These are phyloP conservation scores for Diaporthe sp. DNA, from an alignment of 2,329 filamentous ascomycete species.

Conservation along the genomic window DNA sequence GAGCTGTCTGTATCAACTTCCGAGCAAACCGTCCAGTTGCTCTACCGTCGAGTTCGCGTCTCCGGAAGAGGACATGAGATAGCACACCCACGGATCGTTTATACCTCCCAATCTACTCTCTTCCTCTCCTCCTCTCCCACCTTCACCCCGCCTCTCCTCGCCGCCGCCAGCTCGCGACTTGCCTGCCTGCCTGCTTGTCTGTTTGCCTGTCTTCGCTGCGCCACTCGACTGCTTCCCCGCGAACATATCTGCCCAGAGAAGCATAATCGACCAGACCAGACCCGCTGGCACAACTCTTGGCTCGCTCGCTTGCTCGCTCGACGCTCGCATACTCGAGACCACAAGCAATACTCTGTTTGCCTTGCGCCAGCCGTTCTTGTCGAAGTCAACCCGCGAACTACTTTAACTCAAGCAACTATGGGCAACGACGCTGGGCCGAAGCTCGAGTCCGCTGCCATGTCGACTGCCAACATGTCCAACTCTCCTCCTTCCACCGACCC, in stretches of 20 bases:
- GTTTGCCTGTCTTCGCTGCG: slow-evolving; percentile 1
- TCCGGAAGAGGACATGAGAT: slow-evolving; percentile 29
- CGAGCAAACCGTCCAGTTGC: background rate
- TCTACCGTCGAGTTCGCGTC: background rate
- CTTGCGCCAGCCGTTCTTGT: background rate
- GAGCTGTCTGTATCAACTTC: background rate
- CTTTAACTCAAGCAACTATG: slow-evolving; percentile 31
- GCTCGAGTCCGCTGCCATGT: slow-evolving; percentile 38
- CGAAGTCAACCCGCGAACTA: background rate
- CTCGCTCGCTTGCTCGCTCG: background rate
- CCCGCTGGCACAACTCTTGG: background rate
- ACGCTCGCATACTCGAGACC: background rate
- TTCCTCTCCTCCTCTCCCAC: background rate
- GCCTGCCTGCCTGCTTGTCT: background rate
- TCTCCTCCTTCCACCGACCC: slow-evolving; percentile 38
- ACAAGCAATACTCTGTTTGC: slow-evolving; percentile 1
- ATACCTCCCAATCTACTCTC: slow-evolving; percentile 15
- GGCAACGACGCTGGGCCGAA: slow-evolving; percentile 42
- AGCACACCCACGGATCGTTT: slow-evolving; percentile 18
- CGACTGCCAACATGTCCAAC: slow-evolving; percentile 34
- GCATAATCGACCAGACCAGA: background rate
- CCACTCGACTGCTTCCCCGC: background rate
- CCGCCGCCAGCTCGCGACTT: slow-evolving; percentile 24
- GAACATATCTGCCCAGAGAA: background rate
- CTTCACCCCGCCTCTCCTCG: background rate